Percentiles rank a stretch among this genome's conserved stretches.
These are phyloP conservation scores for Fragaria nilgerrensis DNA, from an alignment of 306 rosid genomes.

Conservation along the genomic window DNA sequence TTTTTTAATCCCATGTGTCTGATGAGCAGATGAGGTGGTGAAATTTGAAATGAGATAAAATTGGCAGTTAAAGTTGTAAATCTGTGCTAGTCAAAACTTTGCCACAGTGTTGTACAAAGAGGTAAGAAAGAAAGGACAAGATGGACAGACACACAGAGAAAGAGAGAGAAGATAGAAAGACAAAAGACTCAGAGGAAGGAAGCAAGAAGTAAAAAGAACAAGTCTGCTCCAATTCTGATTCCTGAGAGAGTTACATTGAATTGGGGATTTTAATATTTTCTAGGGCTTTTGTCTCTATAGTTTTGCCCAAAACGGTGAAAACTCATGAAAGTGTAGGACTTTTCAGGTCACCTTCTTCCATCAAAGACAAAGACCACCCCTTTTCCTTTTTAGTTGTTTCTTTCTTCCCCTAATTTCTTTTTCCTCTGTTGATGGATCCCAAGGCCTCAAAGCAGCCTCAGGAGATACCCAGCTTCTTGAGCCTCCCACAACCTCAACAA, in stretches of 20 bases:
- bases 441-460: slow-evolving; percentile 74
- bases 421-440: slow-evolving; percentile 84
- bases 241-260: slow-evolving; percentile 19
- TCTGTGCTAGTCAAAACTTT: slow-evolving; percentile 40
- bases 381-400: slow-evolving; percentile 6
- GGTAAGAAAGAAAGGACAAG: slow-evolving; percentile 29
- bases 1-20: neutral
- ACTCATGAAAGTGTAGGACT: slow-evolving; percentile 74
- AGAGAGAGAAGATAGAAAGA: neutral
- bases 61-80: slow-evolving; percentile 57
- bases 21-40: slow-evolving; percentile 24
- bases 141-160: neutral
- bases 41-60: slow-evolving; percentile 26
- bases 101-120: slow-evolving; percentile 37
- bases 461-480: slow-evolving; percentile 55
- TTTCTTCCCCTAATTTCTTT: slow-evolving; percentile 14
- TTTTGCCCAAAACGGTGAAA: slow-evolving; percentile 85
- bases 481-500: slow-evolving; percentile 39
- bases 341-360: slow-evolving; percentile 74
- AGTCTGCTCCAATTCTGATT: neutral
- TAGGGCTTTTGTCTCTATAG: slow-evolving; percentile 37
- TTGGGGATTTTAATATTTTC: slow-evolving; percentile 46
- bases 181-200: neutral
- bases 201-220: neutral
- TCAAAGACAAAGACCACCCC: slow-evolving; percentile 59